These are phyloP conservation scores for Penstemon davidsonii DNA, from an alignment of 257 asterid species.

Conservation along the genomic window DNA sequence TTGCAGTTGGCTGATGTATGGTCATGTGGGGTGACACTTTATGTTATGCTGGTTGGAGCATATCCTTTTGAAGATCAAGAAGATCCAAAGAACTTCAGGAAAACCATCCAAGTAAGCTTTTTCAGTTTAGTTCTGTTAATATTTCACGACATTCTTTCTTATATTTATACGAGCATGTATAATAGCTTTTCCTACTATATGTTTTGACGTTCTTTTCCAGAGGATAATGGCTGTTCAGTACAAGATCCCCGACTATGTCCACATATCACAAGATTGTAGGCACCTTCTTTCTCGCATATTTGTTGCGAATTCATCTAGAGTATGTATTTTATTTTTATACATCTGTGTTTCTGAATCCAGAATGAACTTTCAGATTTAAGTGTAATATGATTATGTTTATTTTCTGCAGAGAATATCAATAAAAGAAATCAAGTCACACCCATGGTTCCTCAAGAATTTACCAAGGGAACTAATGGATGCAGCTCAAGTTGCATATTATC, in stretches of 20 bases:
- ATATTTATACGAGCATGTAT: not conserved
- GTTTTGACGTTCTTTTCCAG: slow-evolving; percentile 44
- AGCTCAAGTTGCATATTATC: slow-evolving; percentile 64
- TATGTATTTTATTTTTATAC: slow-evolving; percentile 24
- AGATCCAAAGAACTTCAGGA: slow-evolving; percentile 75
- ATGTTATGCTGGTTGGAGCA: slow-evolving; percentile 84
- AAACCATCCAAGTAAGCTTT: slow-evolving; percentile 66
- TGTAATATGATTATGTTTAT: not conserved
- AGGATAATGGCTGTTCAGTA: slow-evolving; percentile 81
- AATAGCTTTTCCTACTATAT: slow-evolving; percentile 3
- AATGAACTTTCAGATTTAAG: too few relatives aligned
- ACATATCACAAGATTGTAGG: slow-evolving; percentile 80
- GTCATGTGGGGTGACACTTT: slow-evolving; percentile 84
- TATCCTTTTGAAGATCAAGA: slow-evolving; percentile 81
- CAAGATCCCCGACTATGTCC: slow-evolving; percentile 83
- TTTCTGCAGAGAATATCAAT: slow-evolving; percentile 60
- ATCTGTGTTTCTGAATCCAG: not conserved
- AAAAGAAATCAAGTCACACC: slow-evolving; percentile 69
- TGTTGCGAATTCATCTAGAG: slow-evolving; percentile 64
- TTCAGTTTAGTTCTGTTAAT: slow-evolving; percentile 4
- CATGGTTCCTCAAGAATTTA: slow-evolving; percentile 81
- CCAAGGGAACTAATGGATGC: slow-evolving; percentile 75
- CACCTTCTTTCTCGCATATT: slow-evolving; percentile 84
- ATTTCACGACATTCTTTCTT: not conserved
- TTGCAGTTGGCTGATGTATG: slow-evolving; percentile 77